Evolutionary conservation across 2,329 filamentous ascomycete species (phyloP), one percentile per base, ranked within the genome.

Genomic region (Trichophyton verrucosum): DNA sequence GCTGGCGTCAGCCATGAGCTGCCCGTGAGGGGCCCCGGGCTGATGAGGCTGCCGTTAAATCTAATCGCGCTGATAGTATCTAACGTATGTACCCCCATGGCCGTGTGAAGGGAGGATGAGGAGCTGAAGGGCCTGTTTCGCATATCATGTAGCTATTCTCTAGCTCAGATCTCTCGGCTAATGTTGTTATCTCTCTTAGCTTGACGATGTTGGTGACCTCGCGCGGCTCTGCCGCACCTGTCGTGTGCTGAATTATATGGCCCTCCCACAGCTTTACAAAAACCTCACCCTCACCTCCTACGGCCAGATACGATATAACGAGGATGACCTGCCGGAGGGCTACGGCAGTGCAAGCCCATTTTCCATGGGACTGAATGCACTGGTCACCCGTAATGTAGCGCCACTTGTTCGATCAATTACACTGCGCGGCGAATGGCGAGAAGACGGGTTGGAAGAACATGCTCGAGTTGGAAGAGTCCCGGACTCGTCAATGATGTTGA

Each of bases 401-500:
- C 69, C 74, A 15, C 76, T 85, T 55, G 80, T 86, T 20, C 75
- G 76, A 62, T 76, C 76, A 20, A 77, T 85, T 62, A 72, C 75
- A 1, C 65, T 86, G 40, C 72, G 76, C 36, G 83, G 83, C 22
- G 76, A 82, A 27, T 85, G 81, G 81, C 77, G 76, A 60, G 82
- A 84, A 66, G 72, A 77, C 58, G 81, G 82, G 59, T 66, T 81
- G 22, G 80, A 84, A 59, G 82, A 85, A 64, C 80, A 82, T 69
- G 78, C 80, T 61, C 79, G 78, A 58, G 73, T 76, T 53, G 82
- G 83, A 0, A 74, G 82, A 42, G 80, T 86, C 59, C 81, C 83
- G n/a, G 83, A 86, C 71, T 82, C 80, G 51, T 80, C 78, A 42
- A 85, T 86, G 81, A 78, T 86, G 75, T 72, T 86, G 66, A 84